Base-by-base conservation (phyloP, 2,329 filamentous ascomycete genomes). In the Chaetoscypha palmicola region DNA sequence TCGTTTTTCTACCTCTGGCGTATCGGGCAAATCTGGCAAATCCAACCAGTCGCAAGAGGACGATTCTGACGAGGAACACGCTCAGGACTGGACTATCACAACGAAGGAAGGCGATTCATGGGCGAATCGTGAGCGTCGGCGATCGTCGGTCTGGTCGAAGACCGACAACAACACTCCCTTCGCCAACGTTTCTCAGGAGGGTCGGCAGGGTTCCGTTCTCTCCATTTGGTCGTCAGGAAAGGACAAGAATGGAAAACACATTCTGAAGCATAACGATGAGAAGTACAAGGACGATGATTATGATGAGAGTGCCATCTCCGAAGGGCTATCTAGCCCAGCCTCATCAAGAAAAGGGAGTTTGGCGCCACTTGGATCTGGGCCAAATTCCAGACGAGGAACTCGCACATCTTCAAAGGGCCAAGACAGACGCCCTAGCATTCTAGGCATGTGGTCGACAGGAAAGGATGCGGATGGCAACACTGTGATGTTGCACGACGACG, bases 81-180 rank as follows among this genome's bases (percentile, higher is more conserved):
- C 30, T 36, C 43, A 45, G 37, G 43, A 45, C 24, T 45, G 43
- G 43, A 31, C 43, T 2, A 28, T 36, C 11, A 40, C 38, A 9
- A 45, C 43, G 2, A 32, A 36, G 4, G 43, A 45, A 4, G 31
- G 32, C 22, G 43, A 45, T 12, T 34, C 43, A 5, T 45, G 43
- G 43, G 43, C 43, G 8, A 17, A 30, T 20, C 43, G 38, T n/a
- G 37, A 45, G 38, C 30, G 28, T 7, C 23, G 41, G 19, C 41
- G 41, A n/a, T 31, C 35, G 11, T 31, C 33, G 2, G 24, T 43
- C 26, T 43, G 41, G 41, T 23, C 41, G 12, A 38, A 38, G 26
- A 43, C 26, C 19, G 41, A 43, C 16, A 20, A 19, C 17, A 43
- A 43, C 14, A 31, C 41, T 23, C 41, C 41, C 20, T 16, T 37